Conservation (phyloP, 805 yeast species). For the Soucietia sequanensis region DNA sequence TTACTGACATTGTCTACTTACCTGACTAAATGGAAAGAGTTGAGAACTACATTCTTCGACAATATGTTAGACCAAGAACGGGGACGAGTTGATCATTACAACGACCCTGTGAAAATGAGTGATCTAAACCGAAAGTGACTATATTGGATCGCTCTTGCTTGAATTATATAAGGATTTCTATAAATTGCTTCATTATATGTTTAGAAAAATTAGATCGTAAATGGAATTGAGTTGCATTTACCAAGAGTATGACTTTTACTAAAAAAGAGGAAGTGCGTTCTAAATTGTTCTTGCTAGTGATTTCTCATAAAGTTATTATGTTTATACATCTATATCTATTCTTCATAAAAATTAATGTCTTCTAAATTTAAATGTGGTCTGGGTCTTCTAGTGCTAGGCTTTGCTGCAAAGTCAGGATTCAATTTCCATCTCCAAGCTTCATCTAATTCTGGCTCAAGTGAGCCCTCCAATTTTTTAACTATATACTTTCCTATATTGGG, state of each 20-base stretch:
- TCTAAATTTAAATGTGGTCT: conserved; percentile 1
- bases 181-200: too few relatives aligned
- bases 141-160: too few relatives aligned
- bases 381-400: conserved; percentile 1
- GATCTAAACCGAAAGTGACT: too few relatives aligned
- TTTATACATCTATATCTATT: too few relatives aligned
- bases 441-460: conserved; percentile 4
- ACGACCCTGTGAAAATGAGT: conserved; percentile 17
- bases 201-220: too few relatives aligned
- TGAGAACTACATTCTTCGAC: conserved; percentile 86
- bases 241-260: too few relatives aligned
- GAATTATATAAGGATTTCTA: too few relatives aligned
- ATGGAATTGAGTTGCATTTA: too few relatives aligned
- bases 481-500: conserved; percentile 30
- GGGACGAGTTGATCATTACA: conserved; percentile 29
- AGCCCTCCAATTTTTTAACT: conserved; percentile 7
- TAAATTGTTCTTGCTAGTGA: too few relatives aligned
- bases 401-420: not conserved
- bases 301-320: too few relatives aligned
- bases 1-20: conserved; percentile 84
- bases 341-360: too few relatives aligned
- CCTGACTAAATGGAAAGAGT: conserved; percentile 88
- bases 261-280: too few relatives aligned
- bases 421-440: conserved; percentile 12
- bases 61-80: conserved; percentile 63